Base-by-base conservation (phyloP, 108 stramenopile species). In the Ochromonas danica region DNA sequence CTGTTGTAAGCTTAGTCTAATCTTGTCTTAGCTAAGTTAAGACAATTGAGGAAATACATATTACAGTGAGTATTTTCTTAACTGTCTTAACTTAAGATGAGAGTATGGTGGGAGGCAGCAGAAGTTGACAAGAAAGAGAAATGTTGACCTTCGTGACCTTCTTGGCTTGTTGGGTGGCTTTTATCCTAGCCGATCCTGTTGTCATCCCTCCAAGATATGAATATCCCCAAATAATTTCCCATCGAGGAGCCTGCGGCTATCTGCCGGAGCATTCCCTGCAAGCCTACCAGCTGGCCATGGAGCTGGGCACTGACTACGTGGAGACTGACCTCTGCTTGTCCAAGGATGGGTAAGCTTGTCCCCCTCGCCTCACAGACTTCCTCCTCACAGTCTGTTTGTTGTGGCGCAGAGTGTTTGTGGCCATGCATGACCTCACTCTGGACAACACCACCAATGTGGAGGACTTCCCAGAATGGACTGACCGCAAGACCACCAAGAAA, bases 301-400 rank as follows among this genome's bases (percentile, higher is more conserved):
- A 92, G 61, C 74, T 93, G n/a, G 89, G 90, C 17, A 89, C 91
- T 35, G 90, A 93, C 61, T 93, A 88, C 79, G 90, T 92, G 57
- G 93, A 93, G 67, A 89, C 91, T 0, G 91, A 93, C 82, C 77
- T 92, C 61, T 88, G 91, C 0, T 80, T 90, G 31, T 89, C 90
- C 27, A 83, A 75, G 61, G 80, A 61, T 78, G 60, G 78, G 42
- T 42, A 38, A 57, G 72, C 3, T n/a, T n/a, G n/a, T n/a, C n/a
- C n/a, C n/a, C n/a, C n/a, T n/a, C n/a, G n/a, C n/a, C n/a, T n/a
- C n/a, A n/a, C n/a, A n/a, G n/a, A n/a, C n/a, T n/a, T n/a, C n/a
- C n/a, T n/a, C n/a, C n/a, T n/a, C n/a, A n/a, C n/a, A n/a, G n/a
- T n/a, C n/a, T n/a, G n/a, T n/a, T n/a, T n/a, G n/a, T n/a, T n/a